These are phyloP conservation scores for Trichodelitschia bisporula DNA, from an alignment of 495 filamentous ascomycete species.

Conservation along the genomic window DNA sequence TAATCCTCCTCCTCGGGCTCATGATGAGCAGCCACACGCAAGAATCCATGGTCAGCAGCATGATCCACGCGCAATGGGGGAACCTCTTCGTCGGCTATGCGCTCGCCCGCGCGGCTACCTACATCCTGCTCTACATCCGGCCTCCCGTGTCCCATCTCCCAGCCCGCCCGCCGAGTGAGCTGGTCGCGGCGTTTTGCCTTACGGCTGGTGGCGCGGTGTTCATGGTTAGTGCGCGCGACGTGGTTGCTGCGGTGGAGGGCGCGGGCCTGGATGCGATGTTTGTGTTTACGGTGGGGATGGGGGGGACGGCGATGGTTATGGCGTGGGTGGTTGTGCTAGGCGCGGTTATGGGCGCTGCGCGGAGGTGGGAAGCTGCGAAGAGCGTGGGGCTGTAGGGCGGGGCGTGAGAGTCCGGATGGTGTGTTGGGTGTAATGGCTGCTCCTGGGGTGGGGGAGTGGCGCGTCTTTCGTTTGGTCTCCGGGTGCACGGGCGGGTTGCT, in stretches of 20 bases:
- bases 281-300: constrained; percentile 74
- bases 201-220: constrained; percentile 75
- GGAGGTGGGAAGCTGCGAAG: constrained; percentile 30
- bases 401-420: too few relatives aligned
- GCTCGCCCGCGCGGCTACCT: constrained; percentile 53
- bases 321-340: constrained; percentile 55
- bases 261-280: constrained; percentile 70
- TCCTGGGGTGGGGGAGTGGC: background rate
- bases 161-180: constrained; percentile 72
- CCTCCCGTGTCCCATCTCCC: constrained; percentile 72
- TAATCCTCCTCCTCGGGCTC: constrained; percentile 64
- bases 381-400: too few relatives aligned
- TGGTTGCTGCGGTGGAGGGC: constrained; percentile 49
- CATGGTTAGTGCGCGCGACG: constrained; percentile 64
- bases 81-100: constrained; percentile 62
- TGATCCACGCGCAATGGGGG: constrained; percentile 92
- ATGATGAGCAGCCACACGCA: constrained; percentile 96
- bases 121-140: constrained; percentile 52
- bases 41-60: constrained; percentile 56
- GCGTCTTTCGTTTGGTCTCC: too few relatives aligned
- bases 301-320: constrained; percentile 63
- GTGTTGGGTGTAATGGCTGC: background rate
- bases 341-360: constrained; percentile 78
- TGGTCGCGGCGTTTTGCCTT: constrained; percentile 66
- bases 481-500: too few relatives aligned